These are phyloP conservation scores for Globisporangium nodosum DNA, from an alignment of 352 stramenopile species.

Conservation along the genomic window DNA sequence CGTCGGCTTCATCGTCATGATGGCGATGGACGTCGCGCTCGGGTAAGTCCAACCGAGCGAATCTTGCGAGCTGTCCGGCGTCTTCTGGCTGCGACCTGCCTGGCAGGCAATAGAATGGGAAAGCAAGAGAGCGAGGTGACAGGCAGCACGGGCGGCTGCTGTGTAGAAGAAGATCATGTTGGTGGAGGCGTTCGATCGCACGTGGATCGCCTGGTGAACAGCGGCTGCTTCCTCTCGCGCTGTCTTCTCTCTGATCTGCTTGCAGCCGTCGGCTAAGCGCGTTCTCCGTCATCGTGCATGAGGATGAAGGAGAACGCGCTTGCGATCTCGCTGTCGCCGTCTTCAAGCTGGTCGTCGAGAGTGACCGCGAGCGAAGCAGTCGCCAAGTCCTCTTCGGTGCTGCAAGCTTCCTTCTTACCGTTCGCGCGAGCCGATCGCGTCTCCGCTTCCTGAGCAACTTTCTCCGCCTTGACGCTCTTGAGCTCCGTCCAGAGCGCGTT, in stretches of 20 bases:
- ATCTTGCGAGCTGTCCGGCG: background rate
- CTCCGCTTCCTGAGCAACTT: background rate
- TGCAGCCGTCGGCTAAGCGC: background rate
- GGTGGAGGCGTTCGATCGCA: background rate
- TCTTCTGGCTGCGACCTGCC: background rate
- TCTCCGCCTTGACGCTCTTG: background rate
- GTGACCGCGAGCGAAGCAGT: background rate
- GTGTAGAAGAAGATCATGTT: background rate
- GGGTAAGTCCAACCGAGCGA: conserved; percentile 17
- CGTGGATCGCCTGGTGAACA: background rate
- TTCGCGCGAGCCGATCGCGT: too few relatives aligned
- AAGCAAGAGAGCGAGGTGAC: background rate
- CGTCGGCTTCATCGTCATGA: conserved; percentile 90
- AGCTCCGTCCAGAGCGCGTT: conserved; percentile 45
- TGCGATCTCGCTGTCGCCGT: conserved; percentile 1
- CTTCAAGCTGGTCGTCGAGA: conserved; percentile 1
- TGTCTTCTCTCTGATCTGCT: background rate
- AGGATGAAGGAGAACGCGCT: conserved; percentile 45
- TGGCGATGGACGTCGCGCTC: conserved; percentile 85
- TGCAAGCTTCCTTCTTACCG: background rate
- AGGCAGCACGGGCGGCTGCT: background rate
- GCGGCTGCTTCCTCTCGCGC: background rate
- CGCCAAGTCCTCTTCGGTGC: background rate
- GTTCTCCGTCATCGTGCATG: conserved; percentile 33
- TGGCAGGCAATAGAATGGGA: background rate